phyloP scores from a whole-genome alignment of 2,329 filamentous ascomycete genomes.

The Xylaria sp. region DNA sequence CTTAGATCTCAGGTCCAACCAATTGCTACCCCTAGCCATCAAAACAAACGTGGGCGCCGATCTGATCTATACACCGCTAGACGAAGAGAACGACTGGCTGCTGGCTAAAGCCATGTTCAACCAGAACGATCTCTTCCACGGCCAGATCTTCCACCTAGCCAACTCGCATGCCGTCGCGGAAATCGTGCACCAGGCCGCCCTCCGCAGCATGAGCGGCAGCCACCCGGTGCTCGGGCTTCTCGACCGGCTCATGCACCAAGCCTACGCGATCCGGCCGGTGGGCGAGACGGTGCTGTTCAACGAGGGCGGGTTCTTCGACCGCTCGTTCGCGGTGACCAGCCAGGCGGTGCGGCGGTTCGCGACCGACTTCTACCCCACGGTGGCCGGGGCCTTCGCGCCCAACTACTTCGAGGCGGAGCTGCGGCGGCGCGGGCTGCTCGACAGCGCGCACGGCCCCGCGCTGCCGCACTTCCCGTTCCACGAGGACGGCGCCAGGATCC shows the following conservation, averaged over 20 bases:
- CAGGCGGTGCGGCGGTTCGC: slow-evolving; percentile 12
- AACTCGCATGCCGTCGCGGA: slow-evolving; percentile 42
- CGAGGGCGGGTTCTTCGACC: slow-evolving; percentile 35
- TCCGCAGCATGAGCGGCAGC: slow-evolving; percentile 41
- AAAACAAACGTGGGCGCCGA: slow-evolving; percentile 41
- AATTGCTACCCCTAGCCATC: slow-evolving; percentile 34
- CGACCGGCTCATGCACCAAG: slow-evolving; percentile 35
- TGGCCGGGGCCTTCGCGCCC: neutral
- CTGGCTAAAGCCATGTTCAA: slow-evolving; percentile 40
- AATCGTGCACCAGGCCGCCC: slow-evolving; percentile 41
- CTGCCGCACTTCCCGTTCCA: slow-evolving; percentile 8
- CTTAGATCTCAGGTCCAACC: neutral
- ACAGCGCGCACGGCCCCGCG: neutral
- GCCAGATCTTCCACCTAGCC: slow-evolving; percentile 41
- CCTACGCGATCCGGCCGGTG: slow-evolving; percentile 34
- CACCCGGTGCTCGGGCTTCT: slow-evolving; percentile 44
- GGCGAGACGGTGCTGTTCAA: slow-evolving; percentile 33
- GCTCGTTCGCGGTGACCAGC: slow-evolving; percentile 14
- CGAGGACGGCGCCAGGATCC: neutral
- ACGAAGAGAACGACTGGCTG: slow-evolving; percentile 43
- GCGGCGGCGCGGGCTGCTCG: slow-evolving; percentile 3
- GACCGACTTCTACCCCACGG: slow-evolving; percentile 3
- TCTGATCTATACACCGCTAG: slow-evolving; percentile 45
- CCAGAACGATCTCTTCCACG: slow-evolving; percentile 43
- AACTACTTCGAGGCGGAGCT: slow-evolving; percentile 17